Conservation (phyloP, 1,284 basidiomycete species). For the Fereydounia khargensis region DNA sequence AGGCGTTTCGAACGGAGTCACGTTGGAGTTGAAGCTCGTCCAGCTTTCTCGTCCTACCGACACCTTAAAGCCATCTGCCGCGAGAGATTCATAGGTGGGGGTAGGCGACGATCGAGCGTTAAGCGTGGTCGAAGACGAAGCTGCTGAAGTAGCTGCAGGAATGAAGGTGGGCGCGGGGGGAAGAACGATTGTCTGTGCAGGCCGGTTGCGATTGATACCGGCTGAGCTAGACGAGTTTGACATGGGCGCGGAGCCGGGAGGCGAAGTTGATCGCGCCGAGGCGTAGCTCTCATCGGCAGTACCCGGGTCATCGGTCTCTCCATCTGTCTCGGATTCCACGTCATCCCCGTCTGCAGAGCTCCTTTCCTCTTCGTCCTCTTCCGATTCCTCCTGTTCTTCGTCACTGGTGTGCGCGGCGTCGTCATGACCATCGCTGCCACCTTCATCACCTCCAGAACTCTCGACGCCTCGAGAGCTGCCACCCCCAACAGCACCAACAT, state of each 20-base stretch:
- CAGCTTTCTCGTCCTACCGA: constrained; percentile 25
- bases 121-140: not conserved
- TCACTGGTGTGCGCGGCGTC: constrained; percentile 14
- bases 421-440: constrained; percentile 5
- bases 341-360: constrained; percentile 21
- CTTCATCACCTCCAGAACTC: not conserved
- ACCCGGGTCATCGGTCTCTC: constrained; percentile 15
- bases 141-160: constrained; percentile 3
- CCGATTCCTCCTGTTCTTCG: constrained; percentile 36
- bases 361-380: constrained; percentile 20
- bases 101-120: not conserved
- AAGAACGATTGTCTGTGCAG: constrained; percentile 21
- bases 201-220: constrained; percentile 32
- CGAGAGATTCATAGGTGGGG: too few species aligned
- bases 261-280: constrained; percentile 4
- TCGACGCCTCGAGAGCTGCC: constrained; percentile 2
- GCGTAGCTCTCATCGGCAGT: constrained; percentile 1
- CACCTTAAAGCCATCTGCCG: constrained; percentile 4
- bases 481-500: not conserved
- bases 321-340: constrained; percentile 20
- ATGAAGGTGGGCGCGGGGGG: constrained; percentile 39
- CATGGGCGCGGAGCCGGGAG: constrained; percentile 11
- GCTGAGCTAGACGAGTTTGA: constrained; percentile 12
- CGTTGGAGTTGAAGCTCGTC: constrained; percentile 35
- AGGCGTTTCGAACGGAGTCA: constrained; percentile 41